Conservation (phyloP, 805 yeast genomes). For the Candida easanensis region DNA sequence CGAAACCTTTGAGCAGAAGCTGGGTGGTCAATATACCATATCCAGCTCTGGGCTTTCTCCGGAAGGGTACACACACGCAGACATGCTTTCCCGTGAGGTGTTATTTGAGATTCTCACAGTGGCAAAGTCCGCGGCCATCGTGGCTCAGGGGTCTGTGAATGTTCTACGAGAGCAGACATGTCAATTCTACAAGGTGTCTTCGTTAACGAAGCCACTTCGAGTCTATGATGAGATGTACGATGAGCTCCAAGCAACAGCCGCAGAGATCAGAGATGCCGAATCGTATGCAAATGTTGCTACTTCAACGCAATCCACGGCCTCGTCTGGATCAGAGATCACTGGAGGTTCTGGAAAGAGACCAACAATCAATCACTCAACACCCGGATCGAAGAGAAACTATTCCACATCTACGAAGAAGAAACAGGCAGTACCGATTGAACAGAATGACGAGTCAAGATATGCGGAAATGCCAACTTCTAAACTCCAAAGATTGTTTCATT, state of each 20-base stretch:
- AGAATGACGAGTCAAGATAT: conserved; percentile 44
- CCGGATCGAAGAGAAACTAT: conserved; percentile 13
- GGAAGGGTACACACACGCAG: not conserved
- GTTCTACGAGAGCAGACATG: conserved; percentile 13
- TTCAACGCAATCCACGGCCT: conserved; percentile 1
- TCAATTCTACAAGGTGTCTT: conserved; percentile 22
- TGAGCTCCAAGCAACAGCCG: conserved; percentile 13
- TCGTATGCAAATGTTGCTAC: conserved; percentile 1
- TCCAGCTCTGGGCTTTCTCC: no score
- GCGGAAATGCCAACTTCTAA: conserved; percentile 85
- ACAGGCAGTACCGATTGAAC: conserved; percentile 13
- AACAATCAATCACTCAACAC: not conserved
- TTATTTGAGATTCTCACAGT: conserved; percentile 20
- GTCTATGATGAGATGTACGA: conserved; percentile 26
- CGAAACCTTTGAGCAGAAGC: no score
- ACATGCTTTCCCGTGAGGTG: conserved; percentile 15
- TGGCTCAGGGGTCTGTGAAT: conserved; percentile 12
- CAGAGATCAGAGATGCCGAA: conserved; percentile 9
- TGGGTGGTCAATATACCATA: no score
- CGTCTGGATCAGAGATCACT: not conserved
- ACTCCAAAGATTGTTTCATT: conserved; percentile 86
- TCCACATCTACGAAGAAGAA: conserved; percentile 14
- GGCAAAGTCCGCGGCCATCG: conserved; percentile 16
- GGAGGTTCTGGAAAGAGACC: conserved; percentile 9
- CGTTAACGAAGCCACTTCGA: conserved; percentile 22